phyloP scores from a whole-genome alignment of 2,329 filamentous ascomycete species.

The Fusarium virguliforme region DNA sequence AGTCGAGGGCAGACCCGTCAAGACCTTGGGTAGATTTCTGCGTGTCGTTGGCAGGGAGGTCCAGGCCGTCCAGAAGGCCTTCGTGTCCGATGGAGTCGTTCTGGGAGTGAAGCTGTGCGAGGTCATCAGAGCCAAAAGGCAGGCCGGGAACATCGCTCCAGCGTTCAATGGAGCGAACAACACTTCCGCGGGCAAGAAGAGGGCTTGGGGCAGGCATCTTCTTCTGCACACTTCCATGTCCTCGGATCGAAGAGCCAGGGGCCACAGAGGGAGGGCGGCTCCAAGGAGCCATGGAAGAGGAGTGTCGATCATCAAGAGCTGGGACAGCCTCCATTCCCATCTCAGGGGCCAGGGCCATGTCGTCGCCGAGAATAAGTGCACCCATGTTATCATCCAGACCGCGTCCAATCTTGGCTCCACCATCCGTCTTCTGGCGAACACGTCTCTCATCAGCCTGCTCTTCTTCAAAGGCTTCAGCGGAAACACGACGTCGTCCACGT shows the following conservation, averaged over 20 bases:
- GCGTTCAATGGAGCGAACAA: slow-evolving; percentile 61
- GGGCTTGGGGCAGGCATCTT: slow-evolving; percentile 55
- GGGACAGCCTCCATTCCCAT: slow-evolving; percentile 78
- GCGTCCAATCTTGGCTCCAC: slow-evolving; percentile 52
- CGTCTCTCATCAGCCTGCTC: slow-evolving; percentile 57
- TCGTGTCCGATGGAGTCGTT: slow-evolving; percentile 54
- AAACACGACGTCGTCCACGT: slow-evolving; percentile 60
- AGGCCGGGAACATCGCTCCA: slow-evolving; percentile 63
- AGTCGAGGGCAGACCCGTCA: slow-evolving; percentile 64
- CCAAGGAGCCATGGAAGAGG: slow-evolving; percentile 69
- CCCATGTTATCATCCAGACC: slow-evolving; percentile 49
- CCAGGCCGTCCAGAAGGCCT: slow-evolving; percentile 34
- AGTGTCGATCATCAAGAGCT: slow-evolving; percentile 77
- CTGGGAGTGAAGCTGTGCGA: slow-evolving; percentile 50
- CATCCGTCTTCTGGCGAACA: slow-evolving; percentile 57
- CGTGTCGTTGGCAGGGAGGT: slow-evolving; percentile 49
- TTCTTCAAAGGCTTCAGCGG: slow-evolving; percentile 62
- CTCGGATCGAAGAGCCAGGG: slow-evolving; percentile 64
- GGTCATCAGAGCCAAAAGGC: slow-evolving; percentile 54
- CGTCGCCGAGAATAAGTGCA: slow-evolving; percentile 56
- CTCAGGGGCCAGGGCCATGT: slow-evolving; percentile 69
- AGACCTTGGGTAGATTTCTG: slow-evolving; percentile 57
- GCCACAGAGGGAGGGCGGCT: slow-evolving; percentile 64
- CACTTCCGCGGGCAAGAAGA: slow-evolving; percentile 57
- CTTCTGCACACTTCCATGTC: slow-evolving; percentile 58